phyloP scores from a whole-genome alignment of 2,329 filamentous ascomycete genomes.

The Neopestalotiopsis clavispora region DNA sequence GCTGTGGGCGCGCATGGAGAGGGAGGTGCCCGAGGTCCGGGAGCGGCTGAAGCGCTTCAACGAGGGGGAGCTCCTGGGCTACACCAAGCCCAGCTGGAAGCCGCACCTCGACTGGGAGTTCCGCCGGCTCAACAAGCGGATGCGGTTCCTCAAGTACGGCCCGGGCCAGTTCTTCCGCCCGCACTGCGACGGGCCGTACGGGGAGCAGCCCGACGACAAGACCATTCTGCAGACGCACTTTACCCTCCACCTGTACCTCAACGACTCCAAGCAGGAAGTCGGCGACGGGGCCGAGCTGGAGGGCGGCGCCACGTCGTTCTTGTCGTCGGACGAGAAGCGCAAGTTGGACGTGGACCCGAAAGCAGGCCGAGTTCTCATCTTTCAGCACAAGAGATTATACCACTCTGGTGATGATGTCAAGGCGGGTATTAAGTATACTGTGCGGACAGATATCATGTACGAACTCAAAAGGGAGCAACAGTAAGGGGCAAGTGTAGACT shows the following conservation, averaged over 20 bases:
- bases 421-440: conserved; percentile 59
- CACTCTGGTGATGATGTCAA: conserved; percentile 60
- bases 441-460: conserved; percentile 62
- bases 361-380: conserved; percentile 62
- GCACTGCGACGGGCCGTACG: conserved; percentile 73
- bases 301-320: conserved; percentile 62
- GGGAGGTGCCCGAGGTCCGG: conserved; percentile 42
- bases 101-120: conserved; percentile 44
- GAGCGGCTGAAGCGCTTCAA: conserved; percentile 44
- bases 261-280: conserved; percentile 50
- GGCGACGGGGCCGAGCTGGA: conserved; percentile 41
- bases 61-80: conserved; percentile 40
- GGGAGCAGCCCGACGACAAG: conserved; percentile 50
- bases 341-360: conserved; percentile 60
- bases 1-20: conserved; percentile 64
- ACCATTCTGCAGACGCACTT: conserved; percentile 49
- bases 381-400: conserved; percentile 57
- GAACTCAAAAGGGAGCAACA: conserved; percentile 28
- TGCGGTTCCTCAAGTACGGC: conserved; percentile 77
- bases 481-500: background rate
- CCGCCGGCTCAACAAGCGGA: conserved; percentile 68
- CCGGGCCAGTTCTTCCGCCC: conserved; percentile 75
- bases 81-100: conserved; percentile 33
- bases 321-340: conserved; percentile 46
- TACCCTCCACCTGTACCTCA: conserved; percentile 62